Evolutionary conservation across 2,329 filamentous ascomycete species (phyloP).

Genomic region (Ophiosphaerella herpotricha): DNA sequence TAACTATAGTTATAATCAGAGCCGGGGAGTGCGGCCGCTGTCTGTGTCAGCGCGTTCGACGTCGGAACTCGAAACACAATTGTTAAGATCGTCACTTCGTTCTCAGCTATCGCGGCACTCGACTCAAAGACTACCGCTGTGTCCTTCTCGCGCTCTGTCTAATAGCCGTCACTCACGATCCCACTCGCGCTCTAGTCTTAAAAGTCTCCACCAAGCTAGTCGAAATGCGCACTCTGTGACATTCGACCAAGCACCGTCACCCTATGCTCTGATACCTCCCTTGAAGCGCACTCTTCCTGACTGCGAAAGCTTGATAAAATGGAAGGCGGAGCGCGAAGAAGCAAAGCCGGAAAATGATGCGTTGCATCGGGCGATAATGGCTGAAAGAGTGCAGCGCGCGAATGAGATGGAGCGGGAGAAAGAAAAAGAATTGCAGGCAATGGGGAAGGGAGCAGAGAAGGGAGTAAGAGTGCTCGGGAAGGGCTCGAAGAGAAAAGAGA

Average conservation of each 20-base stretch:
- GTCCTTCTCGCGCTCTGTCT: not conserved
- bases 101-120: not conserved
- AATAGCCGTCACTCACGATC: not conserved
- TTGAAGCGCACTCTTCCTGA: constrained; percentile 5
- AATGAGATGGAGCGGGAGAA: constrained; percentile 35
- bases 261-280: not conserved
- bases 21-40: not conserved
- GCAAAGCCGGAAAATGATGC: constrained; percentile 7
- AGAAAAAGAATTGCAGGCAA: constrained; percentile 24
- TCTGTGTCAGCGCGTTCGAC: not conserved
- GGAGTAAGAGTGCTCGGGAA: constrained; percentile 6
- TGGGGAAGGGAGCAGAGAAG: constrained; percentile 18
- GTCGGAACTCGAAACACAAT: not conserved
- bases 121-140: not conserved
- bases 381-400: constrained; percentile 31
- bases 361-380: constrained; percentile 21
- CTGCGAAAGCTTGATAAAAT: constrained; percentile 25
- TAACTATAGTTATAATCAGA: not conserved
- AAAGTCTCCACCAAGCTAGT: not conserved
- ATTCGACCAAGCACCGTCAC: not conserved
- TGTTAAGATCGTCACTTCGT: not conserved
- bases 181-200: not conserved
- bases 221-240: too few species aligned
- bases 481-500: not conserved
- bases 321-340: constrained; percentile 32